Conservation (phyloP, 164 flowering plant genomes). For the Magnolia changhungtana region DNA sequence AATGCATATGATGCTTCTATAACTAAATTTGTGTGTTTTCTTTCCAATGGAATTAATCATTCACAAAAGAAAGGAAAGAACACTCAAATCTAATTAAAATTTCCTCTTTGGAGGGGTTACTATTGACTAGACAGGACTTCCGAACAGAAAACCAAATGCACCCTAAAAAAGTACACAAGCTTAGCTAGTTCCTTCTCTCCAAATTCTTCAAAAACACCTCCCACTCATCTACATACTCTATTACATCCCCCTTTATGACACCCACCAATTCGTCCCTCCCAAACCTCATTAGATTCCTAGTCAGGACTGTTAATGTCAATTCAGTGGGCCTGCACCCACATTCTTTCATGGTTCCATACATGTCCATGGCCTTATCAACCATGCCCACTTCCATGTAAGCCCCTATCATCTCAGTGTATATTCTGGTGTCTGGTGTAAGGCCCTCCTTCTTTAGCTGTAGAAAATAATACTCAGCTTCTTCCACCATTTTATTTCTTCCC, state of each 20-base stretch:
- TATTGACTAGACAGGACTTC: too few species aligned
- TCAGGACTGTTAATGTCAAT: slow-evolving; percentile 7
- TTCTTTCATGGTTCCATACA: slow-evolving; percentile 12
- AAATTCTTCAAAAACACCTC: slow-evolving; percentile 5
- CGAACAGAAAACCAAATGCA: too few species aligned
- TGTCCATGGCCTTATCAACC: slow-evolving; percentile 13
- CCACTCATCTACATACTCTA: neutral
- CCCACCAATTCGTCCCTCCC: neutral
- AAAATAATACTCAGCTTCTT: slow-evolving; percentile 12
- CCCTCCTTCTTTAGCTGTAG: slow-evolving; percentile 9
- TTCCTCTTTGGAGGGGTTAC: too few species aligned
- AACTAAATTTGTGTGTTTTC: too few species aligned
- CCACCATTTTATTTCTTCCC: slow-evolving; percentile 11
- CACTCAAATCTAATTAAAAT: too few species aligned
- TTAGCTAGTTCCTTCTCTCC: neutral
- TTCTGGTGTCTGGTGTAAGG: slow-evolving; percentile 10
- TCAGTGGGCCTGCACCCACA: slow-evolving; percentile 13
- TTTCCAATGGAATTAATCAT: too few species aligned
- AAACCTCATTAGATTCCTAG: slow-evolving; percentile 7
- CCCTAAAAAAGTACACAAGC: too few species aligned
- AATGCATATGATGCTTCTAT: too few species aligned
- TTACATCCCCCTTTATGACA: slow-evolving; percentile 5
- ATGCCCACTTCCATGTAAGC: slow-evolving; percentile 14
- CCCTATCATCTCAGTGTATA: slow-evolving; percentile 16
- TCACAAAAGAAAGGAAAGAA: too few species aligned